phyloP scores from a whole-genome alignment of 306 rosid genomes.

The Luffa acutangula region DNA sequence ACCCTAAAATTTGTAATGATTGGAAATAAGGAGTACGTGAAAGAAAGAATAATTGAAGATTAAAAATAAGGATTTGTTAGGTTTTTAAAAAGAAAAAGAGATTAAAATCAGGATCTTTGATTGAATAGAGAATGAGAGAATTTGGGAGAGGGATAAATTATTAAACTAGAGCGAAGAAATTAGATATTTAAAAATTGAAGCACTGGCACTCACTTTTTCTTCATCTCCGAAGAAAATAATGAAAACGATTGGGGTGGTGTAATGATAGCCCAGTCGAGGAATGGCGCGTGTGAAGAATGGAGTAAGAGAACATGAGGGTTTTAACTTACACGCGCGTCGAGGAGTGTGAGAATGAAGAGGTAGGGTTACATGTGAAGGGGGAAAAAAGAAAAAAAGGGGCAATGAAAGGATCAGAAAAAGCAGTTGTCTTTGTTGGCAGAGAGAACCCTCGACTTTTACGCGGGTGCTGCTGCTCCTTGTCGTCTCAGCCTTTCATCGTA shows the following conservation, averaged over 20 bases:
- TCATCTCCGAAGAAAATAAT: background rate
- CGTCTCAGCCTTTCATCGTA: slow-evolving; percentile 68
- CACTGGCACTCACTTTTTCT: background rate
- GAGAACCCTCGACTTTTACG: slow-evolving; percentile 62
- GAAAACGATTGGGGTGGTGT: background rate
- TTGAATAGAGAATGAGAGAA: background rate
- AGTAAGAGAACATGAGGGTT: background rate
- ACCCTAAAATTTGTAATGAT: no score
- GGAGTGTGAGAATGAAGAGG: background rate
- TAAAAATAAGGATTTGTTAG: no score
- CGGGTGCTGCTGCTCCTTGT: slow-evolving; percentile 27
- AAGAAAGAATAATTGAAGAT: background rate
- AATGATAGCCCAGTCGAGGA: background rate
- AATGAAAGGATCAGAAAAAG: background rate
- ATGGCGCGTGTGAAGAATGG: background rate
- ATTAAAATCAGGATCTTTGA: no score
- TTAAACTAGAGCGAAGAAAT: background rate
- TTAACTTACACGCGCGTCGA: background rate
- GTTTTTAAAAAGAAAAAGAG: no score
- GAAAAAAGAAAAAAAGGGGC: background rate
- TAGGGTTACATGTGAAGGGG: background rate
- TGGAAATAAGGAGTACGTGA: no score
- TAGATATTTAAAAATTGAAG: background rate
- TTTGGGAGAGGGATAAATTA: background rate
- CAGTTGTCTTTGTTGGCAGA: slow-evolving; percentile 1